Evolutionary conservation across 305 asterid genomes (phyloP).

Genomic region (Plantago lanceolata): DNA sequence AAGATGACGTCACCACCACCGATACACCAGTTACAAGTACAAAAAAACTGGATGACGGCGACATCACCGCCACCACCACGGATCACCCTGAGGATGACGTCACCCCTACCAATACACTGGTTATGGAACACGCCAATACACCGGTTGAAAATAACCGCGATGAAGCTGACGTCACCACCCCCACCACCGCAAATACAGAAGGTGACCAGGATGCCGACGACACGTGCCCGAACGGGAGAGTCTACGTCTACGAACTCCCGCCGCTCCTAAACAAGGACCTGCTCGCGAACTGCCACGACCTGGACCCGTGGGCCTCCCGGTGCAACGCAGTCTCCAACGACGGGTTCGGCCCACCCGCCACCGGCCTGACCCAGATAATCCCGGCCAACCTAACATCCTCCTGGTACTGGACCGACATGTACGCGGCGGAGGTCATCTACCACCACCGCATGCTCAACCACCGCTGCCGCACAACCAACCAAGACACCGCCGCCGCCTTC

Average conservation of each 20-base stretch:
- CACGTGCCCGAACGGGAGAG: slow-evolving; percentile 62
- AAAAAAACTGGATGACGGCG: no score
- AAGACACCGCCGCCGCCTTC: slow-evolving; percentile 39
- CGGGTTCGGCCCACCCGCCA: slow-evolving; percentile 66
- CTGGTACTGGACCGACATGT: slow-evolving; percentile 63
- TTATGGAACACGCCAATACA: no score
- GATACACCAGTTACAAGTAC: no score
- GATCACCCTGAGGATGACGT: no score
- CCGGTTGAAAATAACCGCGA: no score
- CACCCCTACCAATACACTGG: no score
- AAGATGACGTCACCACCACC: no score
- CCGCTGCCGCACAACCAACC: slow-evolving; percentile 33
- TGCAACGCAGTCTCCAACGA: slow-evolving; percentile 65
- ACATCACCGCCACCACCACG: no score
- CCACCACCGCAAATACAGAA: slow-evolving; percentile 8
- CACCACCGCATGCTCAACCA: slow-evolving; percentile 36
- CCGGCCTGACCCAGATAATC: slow-evolving; percentile 47
- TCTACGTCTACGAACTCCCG: slow-evolving; percentile 73
- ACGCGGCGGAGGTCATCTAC: slow-evolving; percentile 36
- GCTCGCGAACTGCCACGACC: slow-evolving; percentile 50
- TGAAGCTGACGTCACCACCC: no score
- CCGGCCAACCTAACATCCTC: slow-evolving; percentile 49
- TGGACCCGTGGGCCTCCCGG: slow-evolving; percentile 74
- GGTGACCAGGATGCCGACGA: slow-evolving; percentile 26
- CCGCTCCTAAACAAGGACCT: slow-evolving; percentile 51